Conservation (phyloP, 129 eudicot genomes). For the Sambucus nigra region DNA sequence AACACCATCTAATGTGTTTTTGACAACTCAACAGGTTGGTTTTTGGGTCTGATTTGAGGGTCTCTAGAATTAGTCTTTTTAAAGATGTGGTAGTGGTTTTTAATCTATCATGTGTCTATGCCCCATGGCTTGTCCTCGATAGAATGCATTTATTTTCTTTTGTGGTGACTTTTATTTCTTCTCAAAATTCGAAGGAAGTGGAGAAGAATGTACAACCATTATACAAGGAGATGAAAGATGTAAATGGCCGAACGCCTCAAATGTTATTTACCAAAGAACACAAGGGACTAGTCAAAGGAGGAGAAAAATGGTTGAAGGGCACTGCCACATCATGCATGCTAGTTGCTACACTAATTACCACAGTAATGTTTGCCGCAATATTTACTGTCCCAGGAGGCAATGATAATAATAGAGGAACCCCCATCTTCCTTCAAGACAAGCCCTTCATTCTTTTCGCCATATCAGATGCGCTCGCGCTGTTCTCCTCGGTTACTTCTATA, state of each 20-base stretch:
- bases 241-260: constrained; percentile 32
- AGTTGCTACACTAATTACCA: constrained; percentile 35
- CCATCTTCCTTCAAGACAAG: constrained; percentile 15
- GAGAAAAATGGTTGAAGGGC: constrained; percentile 48
- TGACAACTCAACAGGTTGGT: too few species aligned
- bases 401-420: constrained; percentile 19
- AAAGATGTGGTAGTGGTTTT: too few species aligned
- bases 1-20: too few species aligned
- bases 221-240: constrained; percentile 29
- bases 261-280: constrained; percentile 35
- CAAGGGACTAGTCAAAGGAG: constrained; percentile 27
- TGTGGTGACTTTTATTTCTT: not conserved
- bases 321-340: constrained; percentile 44
- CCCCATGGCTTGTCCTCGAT: too few species aligned
- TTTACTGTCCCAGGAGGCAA: constrained; percentile 41
- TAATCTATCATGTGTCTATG: too few species aligned
- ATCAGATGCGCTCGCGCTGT: constrained; percentile 31
- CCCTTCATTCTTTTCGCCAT: constrained; percentile 20
- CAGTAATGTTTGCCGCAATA: constrained; percentile 37
- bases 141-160: not conserved
- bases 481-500: constrained; percentile 30
- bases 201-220: constrained; percentile 33
- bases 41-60: too few species aligned
- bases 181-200: constrained; percentile 24
- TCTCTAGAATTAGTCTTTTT: too few species aligned